These are phyloP conservation scores for Glonium stellatum DNA, from an alignment of 495 filamentous ascomycete species.

Conservation along the genomic window DNA sequence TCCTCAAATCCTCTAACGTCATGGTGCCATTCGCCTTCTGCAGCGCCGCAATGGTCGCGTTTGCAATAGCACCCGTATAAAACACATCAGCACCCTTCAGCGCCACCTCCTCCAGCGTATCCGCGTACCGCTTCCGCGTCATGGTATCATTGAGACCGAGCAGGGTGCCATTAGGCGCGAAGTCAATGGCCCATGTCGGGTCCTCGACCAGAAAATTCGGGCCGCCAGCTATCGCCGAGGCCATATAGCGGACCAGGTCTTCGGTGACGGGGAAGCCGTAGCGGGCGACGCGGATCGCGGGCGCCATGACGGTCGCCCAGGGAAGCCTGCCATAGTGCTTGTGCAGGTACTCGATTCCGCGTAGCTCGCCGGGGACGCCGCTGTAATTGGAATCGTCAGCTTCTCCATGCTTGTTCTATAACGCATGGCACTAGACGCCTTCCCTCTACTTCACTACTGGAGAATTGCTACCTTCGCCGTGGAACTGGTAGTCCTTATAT, in stretches of 20 bases:
- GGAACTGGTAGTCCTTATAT: background rate
- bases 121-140: constrained; percentile 68
- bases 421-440: no score
- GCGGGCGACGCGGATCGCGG: constrained; percentile 66
- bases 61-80: constrained; percentile 65
- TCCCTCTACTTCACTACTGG: background rate
- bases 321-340: constrained; percentile 61
- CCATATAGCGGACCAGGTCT: constrained; percentile 68
- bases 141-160: constrained; percentile 67
- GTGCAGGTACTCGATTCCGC: constrained; percentile 71
- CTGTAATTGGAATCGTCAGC: no score
- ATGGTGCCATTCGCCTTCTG: constrained; percentile 67
- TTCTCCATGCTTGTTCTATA: no score
- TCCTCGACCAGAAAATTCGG: constrained; percentile 62
- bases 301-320: constrained; percentile 63
- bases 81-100: constrained; percentile 63
- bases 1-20: constrained; percentile 67
- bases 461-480: background rate
- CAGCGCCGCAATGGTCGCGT: constrained; percentile 63
- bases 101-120: constrained; percentile 70
- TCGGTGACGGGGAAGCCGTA: constrained; percentile 64
- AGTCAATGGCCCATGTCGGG: constrained; percentile 76
- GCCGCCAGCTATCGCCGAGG: constrained; percentile 29
- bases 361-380: constrained; percentile 76
- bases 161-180: constrained; percentile 72